Conservation (phyloP, 768 basidiomycete species). For the Tricholoma furcatifolium region DNA sequence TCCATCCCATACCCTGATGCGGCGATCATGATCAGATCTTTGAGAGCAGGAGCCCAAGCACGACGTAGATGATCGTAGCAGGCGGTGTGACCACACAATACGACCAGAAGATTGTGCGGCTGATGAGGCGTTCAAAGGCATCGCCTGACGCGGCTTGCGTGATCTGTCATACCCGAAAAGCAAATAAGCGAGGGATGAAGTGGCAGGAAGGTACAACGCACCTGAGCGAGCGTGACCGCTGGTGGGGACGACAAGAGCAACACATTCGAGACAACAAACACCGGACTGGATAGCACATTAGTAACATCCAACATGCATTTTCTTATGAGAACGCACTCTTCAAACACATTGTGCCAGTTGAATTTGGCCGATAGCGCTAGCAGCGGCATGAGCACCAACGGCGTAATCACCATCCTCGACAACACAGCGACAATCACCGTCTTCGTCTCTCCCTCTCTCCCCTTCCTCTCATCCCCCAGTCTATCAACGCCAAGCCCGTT, state of each 20-base stretch:
- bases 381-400: constrained; percentile 73
- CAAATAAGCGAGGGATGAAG: not conserved
- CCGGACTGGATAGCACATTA: constrained; percentile 51
- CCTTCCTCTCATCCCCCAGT: not conserved
- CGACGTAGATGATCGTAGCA: constrained; percentile 73
- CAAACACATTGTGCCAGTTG: constrained; percentile 62
- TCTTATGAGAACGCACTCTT: constrained; percentile 56
- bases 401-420: constrained; percentile 85
- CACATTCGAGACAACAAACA: constrained; percentile 84
- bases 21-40: constrained; percentile 36
- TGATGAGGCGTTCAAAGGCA: constrained; percentile 89
- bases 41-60: constrained; percentile 66
- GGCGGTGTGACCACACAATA: constrained; percentile 90
- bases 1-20: too few relatives aligned
- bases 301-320: constrained; percentile 1
- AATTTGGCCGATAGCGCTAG: constrained; percentile 61
- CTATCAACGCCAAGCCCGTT: constrained; percentile 6
- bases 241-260: constrained; percentile 83
- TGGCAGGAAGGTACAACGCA: constrained; percentile 22
- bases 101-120: constrained; percentile 90
- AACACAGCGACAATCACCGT: constrained; percentile 84
- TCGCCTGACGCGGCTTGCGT: constrained; percentile 83
- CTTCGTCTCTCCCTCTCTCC: constrained; percentile 52
- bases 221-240: constrained; percentile 57
- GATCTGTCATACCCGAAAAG: constrained; percentile 42